Evolutionary conservation across 2,329 filamentous ascomycete species (phyloP).

Genomic region (Madurella fahalii): DNA sequence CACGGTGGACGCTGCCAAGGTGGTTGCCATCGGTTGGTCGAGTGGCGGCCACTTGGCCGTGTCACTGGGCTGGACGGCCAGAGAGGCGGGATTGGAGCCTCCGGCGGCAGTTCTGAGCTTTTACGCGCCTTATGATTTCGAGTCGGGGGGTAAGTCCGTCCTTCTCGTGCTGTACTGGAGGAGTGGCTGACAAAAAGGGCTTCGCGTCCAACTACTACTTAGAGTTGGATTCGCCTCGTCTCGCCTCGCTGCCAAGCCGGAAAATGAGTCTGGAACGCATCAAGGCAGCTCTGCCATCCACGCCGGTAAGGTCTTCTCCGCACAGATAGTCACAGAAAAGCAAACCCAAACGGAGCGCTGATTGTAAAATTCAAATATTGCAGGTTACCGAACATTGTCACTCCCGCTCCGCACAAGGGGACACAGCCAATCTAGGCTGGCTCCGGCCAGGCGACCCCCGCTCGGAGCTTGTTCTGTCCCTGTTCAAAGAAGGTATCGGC

Average conservation of each 20-base stretch:
- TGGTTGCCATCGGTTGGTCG: conserved; percentile 6
- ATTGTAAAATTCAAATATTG: too few species aligned
- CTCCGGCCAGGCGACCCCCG: neutral
- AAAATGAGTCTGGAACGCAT: neutral
- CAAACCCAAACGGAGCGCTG: neutral
- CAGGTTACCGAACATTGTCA: too few species aligned
- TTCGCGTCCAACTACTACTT: too few species aligned
- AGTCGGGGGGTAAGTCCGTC: neutral
- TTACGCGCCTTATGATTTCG: conserved; percentile 5
- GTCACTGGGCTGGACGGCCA: neutral
- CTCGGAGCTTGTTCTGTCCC: conserved; percentile 1
- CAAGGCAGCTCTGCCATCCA: neutral
- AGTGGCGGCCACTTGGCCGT: conserved; percentile 7
- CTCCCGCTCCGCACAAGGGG: neutral
- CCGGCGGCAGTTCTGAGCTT: neutral
- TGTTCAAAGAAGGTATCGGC: neutral
- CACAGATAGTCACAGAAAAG: too few species aligned
- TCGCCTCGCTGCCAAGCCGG: neutral
- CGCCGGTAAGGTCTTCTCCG: neutral
- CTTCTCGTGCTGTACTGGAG: neutral
- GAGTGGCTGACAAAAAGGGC: too few species aligned
- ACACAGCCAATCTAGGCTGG: neutral
- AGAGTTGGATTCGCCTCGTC: neutral
- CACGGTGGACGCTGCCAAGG: neutral
- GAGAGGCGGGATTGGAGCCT: neutral